Percentiles rank a stretch among this genome's conserved stretches.
Conservation (phyloP, 352 stramenopile species). For the Globisporangium mamillatum region DNA sequence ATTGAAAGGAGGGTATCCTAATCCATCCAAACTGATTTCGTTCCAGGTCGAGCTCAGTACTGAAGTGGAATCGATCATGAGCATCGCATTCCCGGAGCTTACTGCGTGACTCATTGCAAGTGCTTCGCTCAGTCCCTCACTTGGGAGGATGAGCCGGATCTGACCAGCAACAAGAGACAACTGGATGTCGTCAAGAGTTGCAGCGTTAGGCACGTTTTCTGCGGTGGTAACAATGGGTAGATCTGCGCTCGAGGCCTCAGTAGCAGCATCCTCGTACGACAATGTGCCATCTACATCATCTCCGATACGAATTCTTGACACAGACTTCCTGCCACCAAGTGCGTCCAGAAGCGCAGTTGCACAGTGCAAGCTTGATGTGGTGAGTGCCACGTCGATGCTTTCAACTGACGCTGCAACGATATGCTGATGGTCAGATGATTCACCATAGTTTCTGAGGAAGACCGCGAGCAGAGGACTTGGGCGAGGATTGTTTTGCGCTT, state of each 20-base stretch:
- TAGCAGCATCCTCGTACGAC: not conserved
- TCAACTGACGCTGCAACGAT: slow-evolving; percentile 48
- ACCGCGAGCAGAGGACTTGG: slow-evolving; percentile 33
- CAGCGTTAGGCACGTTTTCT: not conserved
- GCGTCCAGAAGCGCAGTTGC: slow-evolving; percentile 26
- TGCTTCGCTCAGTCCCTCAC: slow-evolving; percentile 31
- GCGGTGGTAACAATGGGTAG: not conserved
- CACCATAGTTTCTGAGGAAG: slow-evolving; percentile 54
- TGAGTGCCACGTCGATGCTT: slow-evolving; percentile 40
- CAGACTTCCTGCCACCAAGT: not conserved
- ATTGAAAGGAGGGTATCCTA: slow-evolving; percentile 79
- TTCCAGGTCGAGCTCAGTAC: slow-evolving; percentile 39
- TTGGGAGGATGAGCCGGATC: slow-evolving; percentile 52
- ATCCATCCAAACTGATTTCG: slow-evolving; percentile 62
- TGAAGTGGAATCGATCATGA: slow-evolving; percentile 53
- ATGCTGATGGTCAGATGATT: slow-evolving; percentile 21
- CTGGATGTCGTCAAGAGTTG: slow-evolving; percentile 25
- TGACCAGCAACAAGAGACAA: slow-evolving; percentile 46
- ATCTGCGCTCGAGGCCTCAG: not conserved
- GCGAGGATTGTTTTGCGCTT: slow-evolving; percentile 13
- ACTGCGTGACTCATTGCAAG: slow-evolving; percentile 17
- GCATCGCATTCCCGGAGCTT: slow-evolving; percentile 24
- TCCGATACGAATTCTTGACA: not conserved
- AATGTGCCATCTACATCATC: not conserved
- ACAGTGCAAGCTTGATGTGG: slow-evolving; percentile 43